These are phyloP conservation scores for Theileria equi DNA, from an alignment of 169 alveolate species.

Conservation along the genomic window DNA sequence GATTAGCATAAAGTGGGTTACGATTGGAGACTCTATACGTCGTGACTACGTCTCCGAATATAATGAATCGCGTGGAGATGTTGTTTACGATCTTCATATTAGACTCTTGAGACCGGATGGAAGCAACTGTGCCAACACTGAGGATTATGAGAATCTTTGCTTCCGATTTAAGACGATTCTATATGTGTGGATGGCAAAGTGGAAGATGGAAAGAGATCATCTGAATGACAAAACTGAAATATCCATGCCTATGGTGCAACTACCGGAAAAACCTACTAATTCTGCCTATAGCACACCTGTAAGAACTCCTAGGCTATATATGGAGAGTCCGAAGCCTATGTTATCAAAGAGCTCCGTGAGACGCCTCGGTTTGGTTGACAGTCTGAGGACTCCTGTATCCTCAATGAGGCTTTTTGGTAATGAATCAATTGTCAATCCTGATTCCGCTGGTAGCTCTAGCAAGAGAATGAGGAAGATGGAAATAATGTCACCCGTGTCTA, in stretches of 20 bases:
- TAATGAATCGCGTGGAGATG: conserved; percentile 30
- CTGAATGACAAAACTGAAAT: background rate
- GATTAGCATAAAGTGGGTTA: conserved; percentile 37
- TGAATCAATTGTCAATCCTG: background rate
- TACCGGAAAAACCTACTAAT: background rate
- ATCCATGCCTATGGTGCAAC: conserved; percentile 3
- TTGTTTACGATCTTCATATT: conserved; percentile 26
- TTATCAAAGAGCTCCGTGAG: no score
- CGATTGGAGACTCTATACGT: conserved; percentile 11
- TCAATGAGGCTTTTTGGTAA: background rate
- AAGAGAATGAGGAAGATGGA: conserved; percentile 21
- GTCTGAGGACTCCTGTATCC: background rate
- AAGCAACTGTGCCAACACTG: conserved; percentile 18
- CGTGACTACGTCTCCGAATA: conserved; percentile 36
- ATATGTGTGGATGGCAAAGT: conserved; percentile 41
- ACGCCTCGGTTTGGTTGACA: no score
- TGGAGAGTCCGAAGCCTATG: no score
- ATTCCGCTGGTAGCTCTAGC: background rate
- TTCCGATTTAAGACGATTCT: conserved; percentile 28
- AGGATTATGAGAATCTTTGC: conserved; percentile 42
- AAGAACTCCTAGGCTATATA: conserved; percentile 19
- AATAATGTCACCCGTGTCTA: conserved; percentile 29
- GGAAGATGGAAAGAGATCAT: conserved; percentile 26
- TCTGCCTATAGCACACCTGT: conserved; percentile 6
- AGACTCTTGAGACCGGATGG: conserved; percentile 35